Evolutionary conservation across 1,139 yeast species (phyloP), one percentile per base, ranked within the genome.

Genomic region (Sugiyamaella novakii): DNA sequence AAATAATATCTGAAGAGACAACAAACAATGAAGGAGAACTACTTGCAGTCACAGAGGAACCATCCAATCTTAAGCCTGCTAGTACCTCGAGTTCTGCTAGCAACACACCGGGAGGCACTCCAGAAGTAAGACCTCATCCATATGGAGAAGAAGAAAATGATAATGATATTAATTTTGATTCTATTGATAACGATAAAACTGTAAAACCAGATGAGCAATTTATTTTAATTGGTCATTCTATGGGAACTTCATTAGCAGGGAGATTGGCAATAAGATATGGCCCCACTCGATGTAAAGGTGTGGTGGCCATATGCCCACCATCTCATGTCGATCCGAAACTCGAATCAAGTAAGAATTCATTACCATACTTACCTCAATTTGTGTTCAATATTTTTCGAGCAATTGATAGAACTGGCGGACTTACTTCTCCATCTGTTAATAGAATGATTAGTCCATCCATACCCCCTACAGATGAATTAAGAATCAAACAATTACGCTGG

Each of bases 221-320:
- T n/a, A 76, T 84, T 1, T 59, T 85, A 25, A 68, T 86, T 3
- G 86, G 87, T 8, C 94, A 85, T 64, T 84, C 92, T 1, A 83
- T 84, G 87, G 94, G 94, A 2, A 74, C 86, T 1, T 79, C 77
- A 52, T 60, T 84, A 30, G 70, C 80, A 3, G 69, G 77, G 5
- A 74, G 77, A 57, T 66, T 83, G 10, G 78, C 80, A 2, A 65
- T 69, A 43, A 66, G 62, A 46, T 67, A 81, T 5, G 76, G 77
- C 0, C 48, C 48, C 15, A 25, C 27, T 12, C 6, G 63, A 22
- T 67, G 72, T 53, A 50, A 55, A 12, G 74, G 69, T 0, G 52
- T 70, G 7, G 46, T 73, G 71, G 61, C 70, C 71, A 52, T 77
- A 2, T 60, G 72, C 10, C 75, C 91, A 2, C 86, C 88, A 0